phyloP scores from a whole-genome alignment of 306 rosid genomes.

The Mimosa pudica region DNA sequence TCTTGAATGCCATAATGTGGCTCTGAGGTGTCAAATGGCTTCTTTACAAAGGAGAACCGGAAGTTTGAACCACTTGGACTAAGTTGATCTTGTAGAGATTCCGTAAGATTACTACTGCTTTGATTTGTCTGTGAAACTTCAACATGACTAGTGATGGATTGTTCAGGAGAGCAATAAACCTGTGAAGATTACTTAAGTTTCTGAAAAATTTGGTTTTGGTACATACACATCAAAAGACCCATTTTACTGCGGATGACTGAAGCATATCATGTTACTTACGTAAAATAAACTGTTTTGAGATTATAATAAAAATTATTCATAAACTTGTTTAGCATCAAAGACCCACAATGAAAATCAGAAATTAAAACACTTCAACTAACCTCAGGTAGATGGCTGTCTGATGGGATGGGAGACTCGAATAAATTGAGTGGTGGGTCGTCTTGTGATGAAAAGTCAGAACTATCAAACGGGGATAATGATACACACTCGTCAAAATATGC shows the following conservation, averaged over 20 bases:
- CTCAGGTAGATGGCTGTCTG: conserved; percentile 44
- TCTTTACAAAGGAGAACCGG: conserved; percentile 63
- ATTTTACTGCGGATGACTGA: background rate
- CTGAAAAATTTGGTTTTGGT: background rate
- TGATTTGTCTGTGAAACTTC: conserved; percentile 36
- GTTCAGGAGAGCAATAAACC: conserved; percentile 44
- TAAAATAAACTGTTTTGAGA: background rate
- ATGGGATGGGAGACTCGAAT: conserved; percentile 51
- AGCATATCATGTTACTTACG: background rate
- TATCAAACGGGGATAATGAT: conserved; percentile 89
- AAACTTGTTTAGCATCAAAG: conserved; percentile 37
- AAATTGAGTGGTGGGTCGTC: conserved; percentile 70
- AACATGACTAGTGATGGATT: conserved; percentile 17
- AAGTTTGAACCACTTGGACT: conserved; percentile 46
- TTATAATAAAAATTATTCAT: background rate
- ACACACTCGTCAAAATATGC: conserved; percentile 94
- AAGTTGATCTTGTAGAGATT: conserved; percentile 20
- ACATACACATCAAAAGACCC: background rate
- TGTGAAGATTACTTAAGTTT: conserved; percentile 33
- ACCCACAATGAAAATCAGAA: conserved; percentile 31
- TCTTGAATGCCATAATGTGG: conserved; percentile 59
- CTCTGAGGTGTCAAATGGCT: conserved; percentile 48
- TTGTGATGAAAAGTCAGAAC: conserved; percentile 92
- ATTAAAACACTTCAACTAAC: conserved; percentile 53
- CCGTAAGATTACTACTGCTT: conserved; percentile 25